Conservation (phyloP, 1,284 basidiomycete genomes). For the Fomitopsis pinicola region DNA sequence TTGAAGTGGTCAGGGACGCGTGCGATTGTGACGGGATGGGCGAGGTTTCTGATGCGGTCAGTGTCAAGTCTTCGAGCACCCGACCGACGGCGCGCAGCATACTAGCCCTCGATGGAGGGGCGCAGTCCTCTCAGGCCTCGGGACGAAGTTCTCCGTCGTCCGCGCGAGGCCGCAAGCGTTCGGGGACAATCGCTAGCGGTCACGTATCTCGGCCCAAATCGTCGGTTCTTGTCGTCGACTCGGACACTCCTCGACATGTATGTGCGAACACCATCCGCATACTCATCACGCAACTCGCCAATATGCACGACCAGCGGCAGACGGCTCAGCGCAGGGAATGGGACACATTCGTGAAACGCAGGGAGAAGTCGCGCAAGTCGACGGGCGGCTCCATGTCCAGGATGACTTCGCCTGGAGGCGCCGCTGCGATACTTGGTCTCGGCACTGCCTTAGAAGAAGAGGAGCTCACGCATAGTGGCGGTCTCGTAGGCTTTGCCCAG, state of each 20-base stretch:
- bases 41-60: constrained; percentile 21
- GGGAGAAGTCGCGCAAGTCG: constrained; percentile 43
- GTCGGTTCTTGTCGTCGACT: constrained; percentile 51
- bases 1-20: constrained; percentile 57
- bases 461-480: constrained; percentile 69
- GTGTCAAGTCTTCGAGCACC: constrained; percentile 23
- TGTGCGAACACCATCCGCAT: constrained; percentile 74
- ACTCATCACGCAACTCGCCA: constrained; percentile 78
- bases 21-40: constrained; percentile 53
- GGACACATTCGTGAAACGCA: constrained; percentile 82
- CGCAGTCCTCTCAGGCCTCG: constrained; percentile 20
- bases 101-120: constrained; percentile 10
- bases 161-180: constrained; percentile 40
- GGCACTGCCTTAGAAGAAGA: constrained; percentile 60
- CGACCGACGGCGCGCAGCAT: constrained; percentile 21
- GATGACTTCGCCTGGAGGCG: constrained; percentile 33
- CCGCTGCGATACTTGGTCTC: constrained; percentile 61
- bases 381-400: constrained; percentile 27
- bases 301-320: constrained; percentile 85
- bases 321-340: constrained; percentile 73
- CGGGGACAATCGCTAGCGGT: constrained; percentile 32
- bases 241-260: constrained; percentile 62
- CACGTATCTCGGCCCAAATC: constrained; percentile 31
- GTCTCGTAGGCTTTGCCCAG: constrained; percentile 85
- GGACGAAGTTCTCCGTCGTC: constrained; percentile 47